Base-by-base conservation (phyloP, 768 basidiomycete genomes). In the Amanita thiersii region DNA sequence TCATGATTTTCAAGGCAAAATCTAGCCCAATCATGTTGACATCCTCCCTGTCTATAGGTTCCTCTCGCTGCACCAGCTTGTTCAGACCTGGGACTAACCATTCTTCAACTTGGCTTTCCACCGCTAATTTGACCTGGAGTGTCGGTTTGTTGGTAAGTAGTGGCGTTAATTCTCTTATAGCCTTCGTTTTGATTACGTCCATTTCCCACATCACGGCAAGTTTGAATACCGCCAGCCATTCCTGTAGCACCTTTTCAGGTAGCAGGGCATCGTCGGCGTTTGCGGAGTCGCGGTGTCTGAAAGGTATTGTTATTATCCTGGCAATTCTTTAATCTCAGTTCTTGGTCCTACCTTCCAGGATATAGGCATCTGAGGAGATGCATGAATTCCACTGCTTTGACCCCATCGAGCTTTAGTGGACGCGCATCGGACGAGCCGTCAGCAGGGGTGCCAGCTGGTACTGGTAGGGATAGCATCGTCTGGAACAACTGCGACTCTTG, bases 141-240 rank as follows among this genome's bases (percentile, higher is more conserved):
- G 47, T 39, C 36, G 54, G 48, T 14, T 21, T 2, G 39, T 47
- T 47, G 8, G 46, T 29, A 1, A 50, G 25, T 7, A 36, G 29
- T 14, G 43, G 43, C 7, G 50, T 49, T 15, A 69, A 42, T 2
- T 53, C 45, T 11, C 47, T 5, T 15, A 66, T 52, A 9, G 63
- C 59, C 12, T 51, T 23, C 14, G 50, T 42, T 21, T 56, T 53
- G 18, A 62, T 30, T 8, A 35, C 12, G 3, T 54, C 44, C 32
- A 60, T 62, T 5, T 61, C 54, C 62, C 65, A 70, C 54, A 57
- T 58, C 7, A 41, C 53, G 11, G 65, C 51, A n/a, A 67, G 39
- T 37, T 57, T 55, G 18, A 63, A 47, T 24, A 66, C 58, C 0
- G 60, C 51, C 9, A 52, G 39, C 65, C 69, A 66, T 38, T 55